Base-by-base conservation (phyloP, 176 grass and related monocot species). In the Bonia amplexicaulis region DNA sequence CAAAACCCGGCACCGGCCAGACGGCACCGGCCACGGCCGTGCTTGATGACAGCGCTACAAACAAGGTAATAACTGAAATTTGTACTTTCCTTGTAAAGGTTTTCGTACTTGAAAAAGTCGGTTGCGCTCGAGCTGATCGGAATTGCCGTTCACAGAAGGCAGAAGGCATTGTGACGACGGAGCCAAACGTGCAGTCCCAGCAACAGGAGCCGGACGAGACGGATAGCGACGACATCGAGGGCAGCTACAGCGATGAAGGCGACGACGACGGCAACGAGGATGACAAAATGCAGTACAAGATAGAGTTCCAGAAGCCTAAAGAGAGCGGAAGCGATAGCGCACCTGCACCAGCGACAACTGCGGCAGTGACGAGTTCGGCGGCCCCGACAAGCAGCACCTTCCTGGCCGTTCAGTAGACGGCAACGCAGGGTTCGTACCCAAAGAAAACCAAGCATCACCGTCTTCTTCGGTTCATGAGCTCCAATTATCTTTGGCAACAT, bases 241-340 rank as follows among this genome's bases (percentile, higher is more conserved):
- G 88, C 27, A 86, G 91, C 33, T 89, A 84, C 70, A 76, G 83
- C 6, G 88, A 92, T 54, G 87, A 89, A 20, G 80, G 61, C 74
- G 80, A 84, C 66, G 80, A 92, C 45, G 87, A 92, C 49, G 80
- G 84, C 51, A 87, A 84, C 60, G 80, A 80, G 27, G 69, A 76
- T 27, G 68, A 77, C 78, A 80, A 84, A 81, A 89, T 92, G 80
- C 90, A 89, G 79, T 87, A 92, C 80, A 84, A 81, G 80, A 92
- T 92, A 92, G 80, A 92, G 84, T 92, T 92, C 80, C 91, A 90
- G 84, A 90, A 81, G 58, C 63, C 80, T 27, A 84, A 87, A 64
- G 25, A 49, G 0, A 64, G 41, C 27, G 80, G 48, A 83, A 10
- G 33, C 73, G 80, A 41, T 75, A 78, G 10, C 27, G 25, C 81